phyloP scores from a whole-genome alignment of 352 stramenopile genomes.

The Phytophthora idaei region DNA sequence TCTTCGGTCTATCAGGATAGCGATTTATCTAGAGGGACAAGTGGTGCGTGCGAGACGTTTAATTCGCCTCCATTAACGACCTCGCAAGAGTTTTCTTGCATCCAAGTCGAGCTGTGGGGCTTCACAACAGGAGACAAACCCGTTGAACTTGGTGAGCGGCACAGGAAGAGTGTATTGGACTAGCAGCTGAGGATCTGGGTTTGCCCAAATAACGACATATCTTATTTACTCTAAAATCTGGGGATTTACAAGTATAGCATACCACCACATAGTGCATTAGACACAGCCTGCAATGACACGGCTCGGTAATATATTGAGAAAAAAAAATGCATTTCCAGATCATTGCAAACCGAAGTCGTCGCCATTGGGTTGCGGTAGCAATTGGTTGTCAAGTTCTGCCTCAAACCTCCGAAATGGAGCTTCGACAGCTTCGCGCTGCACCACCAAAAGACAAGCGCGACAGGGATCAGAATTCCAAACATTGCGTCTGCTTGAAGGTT shows the following conservation, averaged over 20 bases:
- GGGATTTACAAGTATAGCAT: not conserved
- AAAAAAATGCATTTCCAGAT: slow-evolving; percentile 11
- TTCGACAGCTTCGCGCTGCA: slow-evolving; percentile 43
- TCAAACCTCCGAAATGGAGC: slow-evolving; percentile 41
- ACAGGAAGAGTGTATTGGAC: slow-evolving; percentile 74
- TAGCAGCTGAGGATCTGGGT: slow-evolving; percentile 30
- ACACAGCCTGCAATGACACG: not conserved
- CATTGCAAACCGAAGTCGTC: slow-evolving; percentile 26
- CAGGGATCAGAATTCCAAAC: slow-evolving; percentile 5
- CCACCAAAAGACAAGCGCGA: not conserved
- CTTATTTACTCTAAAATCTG: slow-evolving; percentile 39
- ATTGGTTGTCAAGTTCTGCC: slow-evolving; percentile 36
- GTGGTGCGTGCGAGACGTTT: slow-evolving; percentile 88
- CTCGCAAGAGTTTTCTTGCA: slow-evolving; percentile 79
- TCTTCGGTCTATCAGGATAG: slow-evolving; percentile 60
- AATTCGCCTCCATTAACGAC: slow-evolving; percentile 77
- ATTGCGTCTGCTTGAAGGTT: not conserved
- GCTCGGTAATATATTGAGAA: slow-evolving; percentile 18
- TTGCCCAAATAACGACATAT: slow-evolving; percentile 18
- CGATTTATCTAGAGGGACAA: slow-evolving; percentile 86
- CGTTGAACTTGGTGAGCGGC: slow-evolving; percentile 33
- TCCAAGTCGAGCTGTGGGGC: slow-evolving; percentile 87
- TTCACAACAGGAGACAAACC: slow-evolving; percentile 76
- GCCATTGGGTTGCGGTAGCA: slow-evolving; percentile 27
- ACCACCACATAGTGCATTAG: too few relatives aligned